phyloP scores from a whole-genome alignment of 176 grass and related monocot genomes.

The Ensete glaucum region DNA sequence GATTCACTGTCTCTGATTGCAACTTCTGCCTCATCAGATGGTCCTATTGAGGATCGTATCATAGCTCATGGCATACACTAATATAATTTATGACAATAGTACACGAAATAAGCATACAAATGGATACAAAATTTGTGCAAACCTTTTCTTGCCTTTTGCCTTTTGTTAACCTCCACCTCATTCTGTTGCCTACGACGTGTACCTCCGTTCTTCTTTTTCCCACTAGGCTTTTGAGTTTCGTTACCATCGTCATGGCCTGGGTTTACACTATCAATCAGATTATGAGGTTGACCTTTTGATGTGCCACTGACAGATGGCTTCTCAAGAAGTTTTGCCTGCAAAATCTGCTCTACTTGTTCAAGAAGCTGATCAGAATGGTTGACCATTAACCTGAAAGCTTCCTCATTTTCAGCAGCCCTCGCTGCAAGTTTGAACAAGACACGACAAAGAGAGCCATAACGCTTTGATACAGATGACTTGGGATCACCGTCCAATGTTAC shows the following conservation, averaged over 20 bases:
- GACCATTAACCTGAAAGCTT: slow-evolving; percentile 49
- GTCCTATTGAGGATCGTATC: slow-evolving; percentile 11
- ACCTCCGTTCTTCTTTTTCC: slow-evolving; percentile 42
- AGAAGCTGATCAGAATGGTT: slow-evolving; percentile 60
- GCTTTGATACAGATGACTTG: slow-evolving; percentile 36
- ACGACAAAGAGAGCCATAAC: slow-evolving; percentile 54
- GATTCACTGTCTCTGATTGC: slow-evolving; percentile 43
- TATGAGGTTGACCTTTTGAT: slow-evolving; percentile 35
- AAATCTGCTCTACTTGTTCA: slow-evolving; percentile 55
- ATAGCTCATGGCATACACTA: slow-evolving; percentile 2
- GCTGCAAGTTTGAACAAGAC: slow-evolving; percentile 67
- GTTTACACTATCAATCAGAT: slow-evolving; percentile 36
- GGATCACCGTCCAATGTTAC: slow-evolving; percentile 35
- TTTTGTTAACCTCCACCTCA: slow-evolving; percentile 46
- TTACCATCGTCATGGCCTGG: slow-evolving; percentile 28
- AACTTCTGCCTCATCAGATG: slow-evolving; percentile 32
- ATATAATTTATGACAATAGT: slow-evolving; percentile 4
- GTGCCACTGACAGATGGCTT: slow-evolving; percentile 41
- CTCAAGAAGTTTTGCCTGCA: slow-evolving; percentile 33
- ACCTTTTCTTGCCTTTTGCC: slow-evolving; percentile 70
- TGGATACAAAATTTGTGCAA: slow-evolving; percentile 9
- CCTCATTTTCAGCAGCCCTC: slow-evolving; percentile 71
- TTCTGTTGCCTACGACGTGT: slow-evolving; percentile 27
- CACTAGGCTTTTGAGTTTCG: slow-evolving; percentile 33
- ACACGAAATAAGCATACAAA: slow-evolving; percentile 5